Evolutionary conservation across 2,329 filamentous ascomycete genomes (phyloP), one percentile per base, ranked within the genome.

Genomic region (Aspergillus sergii): DNA sequence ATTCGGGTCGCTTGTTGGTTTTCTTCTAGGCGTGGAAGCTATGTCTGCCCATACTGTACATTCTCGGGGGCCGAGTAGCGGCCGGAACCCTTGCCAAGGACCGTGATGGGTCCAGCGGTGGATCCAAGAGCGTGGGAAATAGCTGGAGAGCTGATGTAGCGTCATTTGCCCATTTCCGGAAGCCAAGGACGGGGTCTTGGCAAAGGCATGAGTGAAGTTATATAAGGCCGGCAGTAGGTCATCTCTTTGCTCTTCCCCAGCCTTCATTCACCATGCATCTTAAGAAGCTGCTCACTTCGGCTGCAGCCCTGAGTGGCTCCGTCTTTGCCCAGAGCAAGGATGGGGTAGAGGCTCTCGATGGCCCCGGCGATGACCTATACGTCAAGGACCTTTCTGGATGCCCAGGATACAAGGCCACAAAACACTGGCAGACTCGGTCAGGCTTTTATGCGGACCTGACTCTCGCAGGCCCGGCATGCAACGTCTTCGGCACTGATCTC

Each of bases 381-480:
- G 39, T n/a, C 0, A 41, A 41, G 39, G 39, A 41, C 3, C 39
- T 41, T 41, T 41, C 39, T 41, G 39, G 39, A n/a, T 43, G 32
- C 14, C 46, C 45, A 3, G 58, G 48, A 21, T 58, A 58, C n/a
- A 51, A 19, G 36, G 57, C 56, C 6, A 26, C 14, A 8, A 45
- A 46, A 1, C 14, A 26, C 14, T 28, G 28, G 41, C 39, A 58
- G 8, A 45, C 21, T 16, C 14, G 21, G 14, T 30, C 39, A 19
- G 36, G 39, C 21, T 45, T 60, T 9, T 89, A 85, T 2, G 91
- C 91, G 1, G 83, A 89, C 63, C 81, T 95, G 39, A 82, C 78
- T 1, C 83, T 94, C 8, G 89, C 89, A n/a, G 91, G 91, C 0
- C 68, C 80, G 6, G 82, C 88, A 3, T 88, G 86, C 75, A 85